Conservation (phyloP, 306 rosid genomes). For the Glycine soja region DNA sequence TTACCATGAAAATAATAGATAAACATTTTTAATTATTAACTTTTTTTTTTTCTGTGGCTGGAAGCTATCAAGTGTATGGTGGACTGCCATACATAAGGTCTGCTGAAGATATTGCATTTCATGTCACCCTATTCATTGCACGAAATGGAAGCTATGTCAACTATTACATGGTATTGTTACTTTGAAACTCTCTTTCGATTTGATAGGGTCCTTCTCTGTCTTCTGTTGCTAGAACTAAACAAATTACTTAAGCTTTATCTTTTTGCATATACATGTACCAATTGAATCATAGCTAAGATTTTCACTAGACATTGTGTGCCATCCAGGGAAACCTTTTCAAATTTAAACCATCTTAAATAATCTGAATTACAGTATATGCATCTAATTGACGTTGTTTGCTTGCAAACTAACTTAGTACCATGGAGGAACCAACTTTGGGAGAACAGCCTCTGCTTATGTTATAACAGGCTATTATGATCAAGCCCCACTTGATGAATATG, state of each 20-base stretch:
- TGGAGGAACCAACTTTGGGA: conserved; percentile 86
- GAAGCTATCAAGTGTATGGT: conserved; percentile 78
- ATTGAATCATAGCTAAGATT: background rate
- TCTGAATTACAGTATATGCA: background rate
- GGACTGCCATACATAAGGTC: conserved; percentile 73
- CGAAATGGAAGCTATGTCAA: conserved; percentile 87
- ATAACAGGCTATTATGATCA: conserved; percentile 72
- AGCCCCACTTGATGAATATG: conserved; percentile 85
- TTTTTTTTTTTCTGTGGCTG: too few species aligned
- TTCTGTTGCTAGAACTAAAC: conserved; percentile 3
- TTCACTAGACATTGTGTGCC: conserved; percentile 8
- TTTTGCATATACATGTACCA: too few species aligned
- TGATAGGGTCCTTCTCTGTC: background rate
- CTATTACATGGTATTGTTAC: conserved; percentile 76
- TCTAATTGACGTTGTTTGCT: conserved; percentile 32
- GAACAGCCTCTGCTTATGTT: conserved; percentile 64
- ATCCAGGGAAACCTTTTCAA: background rate
- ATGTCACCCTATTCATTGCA: conserved; percentile 82
- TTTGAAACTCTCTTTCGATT: background rate
- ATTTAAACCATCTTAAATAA: background rate
- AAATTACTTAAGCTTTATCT: too few species aligned
- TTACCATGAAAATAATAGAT: background rate
- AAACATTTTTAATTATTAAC: background rate
- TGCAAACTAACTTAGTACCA: conserved; percentile 61
- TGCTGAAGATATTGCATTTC: conserved; percentile 83